Evolutionary conservation across 768 basidiomycete genomes (phyloP).

Genomic region (Hygrophorus pudorinus): DNA sequence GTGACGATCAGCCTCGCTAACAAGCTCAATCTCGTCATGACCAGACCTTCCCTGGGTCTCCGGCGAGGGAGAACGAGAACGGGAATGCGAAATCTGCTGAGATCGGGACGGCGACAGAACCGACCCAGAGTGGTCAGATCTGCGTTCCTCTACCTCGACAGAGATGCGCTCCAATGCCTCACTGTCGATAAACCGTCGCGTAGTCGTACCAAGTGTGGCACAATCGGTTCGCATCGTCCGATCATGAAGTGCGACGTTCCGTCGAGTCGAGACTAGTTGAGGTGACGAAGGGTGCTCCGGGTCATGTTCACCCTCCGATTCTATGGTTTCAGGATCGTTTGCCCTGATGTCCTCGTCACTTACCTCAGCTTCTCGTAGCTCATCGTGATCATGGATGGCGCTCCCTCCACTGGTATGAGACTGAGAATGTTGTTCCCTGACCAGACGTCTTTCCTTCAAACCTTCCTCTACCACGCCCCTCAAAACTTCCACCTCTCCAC

Average conservation of each 20-base stretch:
- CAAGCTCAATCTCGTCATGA: too few relatives aligned
- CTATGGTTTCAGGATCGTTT: slow-evolving; percentile 18
- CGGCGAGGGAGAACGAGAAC: too few relatives aligned
- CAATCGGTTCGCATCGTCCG: slow-evolving; percentile 44
- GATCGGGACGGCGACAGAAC: not conserved
- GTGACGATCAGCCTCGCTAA: too few relatives aligned
- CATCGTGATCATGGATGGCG: slow-evolving; percentile 2
- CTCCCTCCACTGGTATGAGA: not conserved
- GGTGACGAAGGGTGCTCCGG: slow-evolving; percentile 26
- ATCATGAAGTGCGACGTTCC: slow-evolving; percentile 21
- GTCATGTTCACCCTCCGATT: slow-evolving; percentile 18
- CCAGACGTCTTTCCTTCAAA: slow-evolving; percentile 57
- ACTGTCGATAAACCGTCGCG: slow-evolving; percentile 37
- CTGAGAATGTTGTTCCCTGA: slow-evolving; percentile 29
- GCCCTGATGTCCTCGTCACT: slow-evolving; percentile 5
- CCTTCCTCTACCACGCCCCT: slow-evolving; percentile 82
- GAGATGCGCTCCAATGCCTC: slow-evolving; percentile 56
- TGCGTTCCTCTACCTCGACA: slow-evolving; percentile 56
- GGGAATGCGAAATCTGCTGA: too few relatives aligned
- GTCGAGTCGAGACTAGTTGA: slow-evolving; percentile 21
- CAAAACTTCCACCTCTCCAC: slow-evolving; percentile 81
- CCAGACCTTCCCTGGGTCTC: too few relatives aligned
- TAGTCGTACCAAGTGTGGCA: slow-evolving; percentile 24
- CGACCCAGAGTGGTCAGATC: slow-evolving; percentile 31
- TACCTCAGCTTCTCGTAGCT: slow-evolving; percentile 15